These are phyloP conservation scores for Termitomyces sp. DNA, from an alignment of 768 basidiomycete genomes.

Conservation along the genomic window DNA sequence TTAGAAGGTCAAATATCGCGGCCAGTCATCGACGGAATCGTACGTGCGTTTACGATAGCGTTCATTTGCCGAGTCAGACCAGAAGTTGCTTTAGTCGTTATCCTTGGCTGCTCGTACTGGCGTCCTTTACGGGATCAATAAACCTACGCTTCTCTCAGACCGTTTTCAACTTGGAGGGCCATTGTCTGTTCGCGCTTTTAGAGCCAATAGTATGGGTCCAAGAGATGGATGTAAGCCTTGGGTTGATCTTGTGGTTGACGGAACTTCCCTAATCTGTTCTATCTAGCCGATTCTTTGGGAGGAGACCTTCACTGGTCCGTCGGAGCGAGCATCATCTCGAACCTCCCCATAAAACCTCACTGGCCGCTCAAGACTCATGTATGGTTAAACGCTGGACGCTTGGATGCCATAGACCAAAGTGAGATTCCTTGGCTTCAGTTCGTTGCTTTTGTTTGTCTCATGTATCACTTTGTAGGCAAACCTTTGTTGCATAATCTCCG, in stretches of 20 bases:
- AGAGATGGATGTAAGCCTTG: constrained; percentile 60
- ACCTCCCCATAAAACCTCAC: constrained; percentile 66
- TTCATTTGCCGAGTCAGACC: not conserved
- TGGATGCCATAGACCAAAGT: constrained; percentile 63
- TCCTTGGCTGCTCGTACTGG: constrained; percentile 76
- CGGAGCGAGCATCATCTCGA: constrained; percentile 71
- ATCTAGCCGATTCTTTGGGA: constrained; percentile 78
- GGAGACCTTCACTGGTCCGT: constrained; percentile 81
- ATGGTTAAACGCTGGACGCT: constrained; percentile 79
- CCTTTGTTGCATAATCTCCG: constrained; percentile 36
- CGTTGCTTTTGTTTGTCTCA: not conserved
- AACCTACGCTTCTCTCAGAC: constrained; percentile 66
- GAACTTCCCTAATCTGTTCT: not conserved
- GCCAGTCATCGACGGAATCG: constrained; percentile 52
- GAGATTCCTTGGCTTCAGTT: constrained; percentile 17
- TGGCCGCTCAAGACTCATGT: constrained; percentile 84
- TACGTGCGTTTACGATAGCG: constrained; percentile 29
- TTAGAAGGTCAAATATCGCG: constrained; percentile 63
- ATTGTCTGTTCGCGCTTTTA: constrained; percentile 76
- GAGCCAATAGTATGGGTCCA: constrained; percentile 73
- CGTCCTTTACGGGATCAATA: constrained; percentile 57
- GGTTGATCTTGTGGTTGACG: not conserved
- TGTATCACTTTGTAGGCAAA: constrained; percentile 24
- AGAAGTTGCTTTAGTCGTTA: constrained; percentile 49
- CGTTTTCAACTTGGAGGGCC: constrained; percentile 94